These are phyloP conservation scores for Mycena alexandri DNA, from an alignment of 768 basidiomycete species.

Conservation along the genomic window DNA sequence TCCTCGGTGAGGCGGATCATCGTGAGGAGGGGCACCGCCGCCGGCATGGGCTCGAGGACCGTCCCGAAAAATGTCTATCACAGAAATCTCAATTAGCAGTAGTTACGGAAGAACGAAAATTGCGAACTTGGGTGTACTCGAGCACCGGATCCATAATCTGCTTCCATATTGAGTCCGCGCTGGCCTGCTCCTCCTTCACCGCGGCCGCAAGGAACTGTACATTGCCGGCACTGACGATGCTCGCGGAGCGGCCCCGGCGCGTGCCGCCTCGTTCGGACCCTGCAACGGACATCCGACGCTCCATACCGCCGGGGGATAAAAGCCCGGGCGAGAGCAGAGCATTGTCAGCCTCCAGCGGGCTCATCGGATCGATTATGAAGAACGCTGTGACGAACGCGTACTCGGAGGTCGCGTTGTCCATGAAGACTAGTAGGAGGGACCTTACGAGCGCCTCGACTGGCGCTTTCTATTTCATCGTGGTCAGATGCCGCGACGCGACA, in stretches of 20 bases:
- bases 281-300: constrained; percentile 55
- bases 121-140: constrained; percentile 81
- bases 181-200: constrained; percentile 71
- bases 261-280: constrained; percentile 68
- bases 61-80: constrained; percentile 75
- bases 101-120: not conserved
- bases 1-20: constrained; percentile 94
- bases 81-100: constrained; percentile 13
- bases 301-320: constrained; percentile 59
- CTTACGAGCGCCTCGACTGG: constrained; percentile 87
- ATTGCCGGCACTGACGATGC: constrained; percentile 51
- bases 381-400: constrained; percentile 90
- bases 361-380: constrained; percentile 66
- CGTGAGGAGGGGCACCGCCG: constrained; percentile 82
- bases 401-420: constrained; percentile 96
- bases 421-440: constrained; percentile 88
- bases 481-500: constrained; percentile 15
- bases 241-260: constrained; percentile 49
- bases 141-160: constrained; percentile 92
- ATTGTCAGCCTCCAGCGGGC: constrained; percentile 50
- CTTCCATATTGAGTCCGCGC: constrained; percentile 84
- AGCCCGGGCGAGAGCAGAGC: constrained; percentile 53
- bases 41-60: constrained; percentile 79
- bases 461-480: constrained; percentile 69
- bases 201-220: constrained; percentile 48